Base-by-base conservation (phyloP, 768 basidiomycete genomes). In the Porpolomopsis calyptriformis region DNA sequence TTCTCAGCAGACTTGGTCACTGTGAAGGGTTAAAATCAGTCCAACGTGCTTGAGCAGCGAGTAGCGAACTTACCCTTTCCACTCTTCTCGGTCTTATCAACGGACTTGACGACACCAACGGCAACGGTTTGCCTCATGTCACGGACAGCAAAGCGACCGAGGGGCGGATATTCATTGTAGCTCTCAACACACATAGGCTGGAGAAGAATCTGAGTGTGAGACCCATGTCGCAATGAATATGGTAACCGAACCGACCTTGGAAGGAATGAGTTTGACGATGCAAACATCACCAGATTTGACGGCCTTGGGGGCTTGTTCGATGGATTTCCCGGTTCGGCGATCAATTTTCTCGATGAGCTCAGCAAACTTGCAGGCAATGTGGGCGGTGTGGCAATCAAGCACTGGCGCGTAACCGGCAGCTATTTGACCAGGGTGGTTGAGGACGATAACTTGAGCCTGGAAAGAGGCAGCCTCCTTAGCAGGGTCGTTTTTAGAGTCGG, bases 341-440 rank as follows among this genome's bases (percentile, higher is more conserved):
- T 98, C 96, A 65, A 99, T 94, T 82, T 96, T 99, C 80, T 98
- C 92, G 60, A 93, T 74, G 68, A 98, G 82, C 70, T 96, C 92
- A 54, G 90, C 78, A 71, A 99, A 98, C 74, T 96, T 97, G 85
- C 94, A 97, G 53, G 93, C 94, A 61, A 97, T 96, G 80, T 97
- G 94, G 68, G 94, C 94, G 52, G 94, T 99, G 81, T 99, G 96
- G 73, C 96, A 99, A 74, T 99, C 96, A 58, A 99, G 84, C 54
- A 99, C 96, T 46, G 94, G 94, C 37, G 94, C 90, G 69, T 98
- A 98, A 58, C 96, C 96, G 61, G 92, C 89, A 73, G 90, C 90
- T 64, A 99, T 98, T 69, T 99, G 96, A 76, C 96, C 96, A 43
- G 96, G 96, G 81, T 99, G 96, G 80, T 98, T 98, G 67, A 99